Percentiles rank a stretch among this genome's conserved stretches.
These are phyloP conservation scores for Colletotrichum spinosum DNA, from an alignment of 2,329 filamentous ascomycete species.

Conservation along the genomic window DNA sequence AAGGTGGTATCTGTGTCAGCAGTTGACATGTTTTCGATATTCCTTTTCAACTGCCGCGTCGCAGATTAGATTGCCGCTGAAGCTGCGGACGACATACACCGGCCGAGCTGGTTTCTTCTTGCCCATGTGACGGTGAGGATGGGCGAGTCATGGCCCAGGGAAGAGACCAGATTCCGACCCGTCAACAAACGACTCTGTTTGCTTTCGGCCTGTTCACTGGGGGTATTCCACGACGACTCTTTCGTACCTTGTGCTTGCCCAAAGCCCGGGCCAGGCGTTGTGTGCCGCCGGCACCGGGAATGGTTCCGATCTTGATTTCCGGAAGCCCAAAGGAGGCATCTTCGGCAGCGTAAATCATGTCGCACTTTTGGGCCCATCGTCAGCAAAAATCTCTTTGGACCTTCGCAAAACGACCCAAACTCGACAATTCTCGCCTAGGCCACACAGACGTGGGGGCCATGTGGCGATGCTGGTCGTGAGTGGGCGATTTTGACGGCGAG, in stretches of 20 bases:
- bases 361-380: conserved; percentile 45
- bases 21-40: too few relatives aligned
- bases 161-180: too few relatives aligned
- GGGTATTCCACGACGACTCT: too few relatives aligned
- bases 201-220: too few relatives aligned
- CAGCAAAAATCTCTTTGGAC: background rate
- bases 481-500: too few relatives aligned
- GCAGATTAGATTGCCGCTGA: too few relatives aligned
- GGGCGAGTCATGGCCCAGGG: background rate
- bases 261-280: conserved; percentile 54
- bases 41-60: too few relatives aligned
- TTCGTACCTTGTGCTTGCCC: conserved; percentile 52
- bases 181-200: too few relatives aligned
- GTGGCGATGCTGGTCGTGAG: too few relatives aligned
- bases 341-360: conserved; percentile 52
- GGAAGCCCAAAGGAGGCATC: conserved; percentile 52
- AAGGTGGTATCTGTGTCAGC: conserved; percentile 13
- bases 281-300: conserved; percentile 55
- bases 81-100: too few relatives aligned
- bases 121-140: background rate
- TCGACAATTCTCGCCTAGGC: conserved; percentile 3
- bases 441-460: background rate
- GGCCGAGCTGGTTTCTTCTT: too few relatives aligned
- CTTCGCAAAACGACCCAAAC: background rate
- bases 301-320: conserved; percentile 53